phyloP scores from a whole-genome alignment of 2,329 filamentous ascomycete species.

The Fusarium lyarnte region DNA sequence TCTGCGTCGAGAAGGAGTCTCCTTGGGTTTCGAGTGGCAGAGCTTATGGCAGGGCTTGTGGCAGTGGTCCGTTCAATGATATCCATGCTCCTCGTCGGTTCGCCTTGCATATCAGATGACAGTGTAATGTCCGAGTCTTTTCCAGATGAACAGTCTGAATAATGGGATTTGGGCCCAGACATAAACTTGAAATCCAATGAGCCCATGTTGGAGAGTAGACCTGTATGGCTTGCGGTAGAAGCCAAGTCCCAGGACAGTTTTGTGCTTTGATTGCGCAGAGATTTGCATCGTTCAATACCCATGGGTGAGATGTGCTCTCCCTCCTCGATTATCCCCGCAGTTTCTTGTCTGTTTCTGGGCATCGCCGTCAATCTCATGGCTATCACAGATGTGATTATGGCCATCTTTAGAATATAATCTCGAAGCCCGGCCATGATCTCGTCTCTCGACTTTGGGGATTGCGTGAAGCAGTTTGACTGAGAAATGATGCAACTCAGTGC shows the following conservation, averaged over 20 bases:
- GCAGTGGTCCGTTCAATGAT: slow-evolving; percentile 17
- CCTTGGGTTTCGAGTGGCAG: not conserved
- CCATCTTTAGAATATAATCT: slow-evolving; percentile 15
- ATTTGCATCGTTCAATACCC: not conserved
- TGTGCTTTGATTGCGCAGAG: not conserved
- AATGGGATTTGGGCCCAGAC: slow-evolving; percentile 17
- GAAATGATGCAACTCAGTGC: slow-evolving; percentile 12
- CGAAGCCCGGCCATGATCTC: slow-evolving; percentile 20
- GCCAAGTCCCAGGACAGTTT: slow-evolving; percentile 2
- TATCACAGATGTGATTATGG: slow-evolving; percentile 8
- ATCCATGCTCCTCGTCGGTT: slow-evolving; percentile 6
- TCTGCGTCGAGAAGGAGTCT: not conserved
- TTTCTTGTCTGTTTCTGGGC: not conserved
- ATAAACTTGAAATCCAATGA: slow-evolving; percentile 21
- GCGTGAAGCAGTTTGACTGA: not conserved
- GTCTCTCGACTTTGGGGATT: not conserved
- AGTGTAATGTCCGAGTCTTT: slow-evolving; percentile 18
- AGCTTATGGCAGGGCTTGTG: not conserved
- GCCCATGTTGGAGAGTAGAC: slow-evolving; percentile 2
- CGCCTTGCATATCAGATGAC: slow-evolving; percentile 4
- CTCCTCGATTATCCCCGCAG: slow-evolving; percentile 10
- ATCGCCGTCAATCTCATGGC: not conserved
- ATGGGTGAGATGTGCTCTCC: not conserved
- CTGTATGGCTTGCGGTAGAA: slow-evolving; percentile 1
- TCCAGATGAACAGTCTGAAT: slow-evolving; percentile 2